Conservation (phyloP, 1,284 basidiomycete genomes). For the Coniferiporia sulphurascens region DNA sequence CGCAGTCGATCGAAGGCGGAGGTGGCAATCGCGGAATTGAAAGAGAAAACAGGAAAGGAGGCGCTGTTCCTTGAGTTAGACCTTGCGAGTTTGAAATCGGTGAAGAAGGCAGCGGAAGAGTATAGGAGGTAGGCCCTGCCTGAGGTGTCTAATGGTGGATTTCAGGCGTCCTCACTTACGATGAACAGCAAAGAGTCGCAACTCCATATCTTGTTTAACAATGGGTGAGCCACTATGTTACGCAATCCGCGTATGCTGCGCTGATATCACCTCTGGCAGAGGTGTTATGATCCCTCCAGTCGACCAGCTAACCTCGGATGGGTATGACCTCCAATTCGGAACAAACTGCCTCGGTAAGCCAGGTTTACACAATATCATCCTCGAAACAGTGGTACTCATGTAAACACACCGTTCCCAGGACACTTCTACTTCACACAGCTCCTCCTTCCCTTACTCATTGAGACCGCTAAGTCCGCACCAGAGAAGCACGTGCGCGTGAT, state of each 20-base stretch:
- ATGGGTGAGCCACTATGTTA: constrained; percentile 29
- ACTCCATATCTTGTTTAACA: constrained; percentile 22
- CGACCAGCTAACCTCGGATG: constrained; percentile 43
- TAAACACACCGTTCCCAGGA: constrained; percentile 25
- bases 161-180: too few relatives aligned
- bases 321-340: constrained; percentile 58
- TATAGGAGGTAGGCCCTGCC: constrained; percentile 33
- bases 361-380: too few relatives aligned
- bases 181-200: constrained; percentile 12
- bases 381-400: too few relatives aligned
- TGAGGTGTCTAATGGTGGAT: too few relatives aligned
- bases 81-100: constrained; percentile 39
- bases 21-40: constrained; percentile 26
- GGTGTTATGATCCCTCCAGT: constrained; percentile 37
- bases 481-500: constrained; percentile 40
- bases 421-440: constrained; percentile 48
- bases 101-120: constrained; percentile 35
- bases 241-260: neutral
- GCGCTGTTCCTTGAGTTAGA: constrained; percentile 45
- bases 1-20: constrained; percentile 14
- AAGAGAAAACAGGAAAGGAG: constrained; percentile 32
- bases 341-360: constrained; percentile 42
- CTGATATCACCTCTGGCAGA: constrained; percentile 31
- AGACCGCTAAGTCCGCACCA: constrained; percentile 27
- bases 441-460: constrained; percentile 42